Base-by-base conservation (phyloP, 2,329 filamentous ascomycete species). In the Cercospora sp. region DNA sequence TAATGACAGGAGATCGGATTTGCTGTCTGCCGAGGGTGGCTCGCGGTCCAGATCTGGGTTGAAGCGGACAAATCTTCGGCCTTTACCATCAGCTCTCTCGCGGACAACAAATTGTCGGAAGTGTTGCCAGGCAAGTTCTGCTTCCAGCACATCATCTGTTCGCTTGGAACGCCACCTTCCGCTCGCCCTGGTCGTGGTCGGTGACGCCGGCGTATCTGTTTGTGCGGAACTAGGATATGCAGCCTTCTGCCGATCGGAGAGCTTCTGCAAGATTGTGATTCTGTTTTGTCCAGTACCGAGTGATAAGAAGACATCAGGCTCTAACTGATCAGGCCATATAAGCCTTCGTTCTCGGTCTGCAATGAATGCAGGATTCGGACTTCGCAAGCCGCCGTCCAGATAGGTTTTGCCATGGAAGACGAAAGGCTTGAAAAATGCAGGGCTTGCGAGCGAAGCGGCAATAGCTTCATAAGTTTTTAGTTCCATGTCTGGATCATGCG, bases 391-490 rank as follows among this genome's bases (percentile, higher is more conserved):
- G 2, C 84, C 84, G 65, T 86, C 85, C 0, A 83, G 75, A 68
- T 85, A 87, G 0, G 83, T 82, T 3, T 79, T 78, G 5, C 79
- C 77, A 64, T 87, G 83, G 55, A 71, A 72, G n/a, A 80, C 76
- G 76, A 85, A 86, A 6, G 83, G 81, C 68, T 84, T 83, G 75
- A 87, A 86, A 68, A 81, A 84, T 1, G 77, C 79, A 3, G 84
- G 84, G 3, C 83, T 82, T 5, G 85, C 83, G 1, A 83, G 80
- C 1, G 84, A 84, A 5, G 84, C 85, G 16, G 85, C 79, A 3
- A 83, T 80, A 18, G 83, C 83, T 77, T 87, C 81, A 83, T 84
- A 86, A 3, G 83, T 80, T 69, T 82, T 83, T 28, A 84, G 64
- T 68, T 84, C 82, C 51, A 76, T 73, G 3, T 77, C 68, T 0